Evolutionary conservation across 331 rosid genomes (phyloP), one percentile per base, ranked within the genome.

Genomic region (Malus hybrid): DNA sequence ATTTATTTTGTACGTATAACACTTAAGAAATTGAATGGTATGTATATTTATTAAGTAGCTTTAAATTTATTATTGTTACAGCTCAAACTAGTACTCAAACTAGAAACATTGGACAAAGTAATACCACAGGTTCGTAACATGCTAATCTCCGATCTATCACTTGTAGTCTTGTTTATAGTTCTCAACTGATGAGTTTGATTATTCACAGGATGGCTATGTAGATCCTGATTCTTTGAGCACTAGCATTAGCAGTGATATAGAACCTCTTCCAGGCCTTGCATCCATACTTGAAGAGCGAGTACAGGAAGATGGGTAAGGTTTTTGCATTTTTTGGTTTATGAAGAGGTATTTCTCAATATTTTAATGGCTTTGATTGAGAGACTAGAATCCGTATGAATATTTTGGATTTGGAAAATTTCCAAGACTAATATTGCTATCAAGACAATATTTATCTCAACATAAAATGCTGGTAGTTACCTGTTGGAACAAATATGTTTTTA

Each of bases 221-320:
- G 81, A 67, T 80, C 73, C 77, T 57, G 90, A 79, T 80, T 81
- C 88, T 33, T 57, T 76, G 68, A 82, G 79, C 46, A 60, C 44
- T 67, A 65, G 72, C 42, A 55, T 52, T 63, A 61, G 77, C 79
- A 73, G 50, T 56, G 57, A 56, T 39, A 91, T 93, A 24, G 89
- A 88, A 48, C 98, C 97, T 62, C 98, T 93, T 77, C 97, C 91
- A 16, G 97, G 98, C 55, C 98, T 93, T 76, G 93, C 86, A 75
- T 74, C 91, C 74, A 91, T 93, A 75, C 85, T 91, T 61, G 83
- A 87, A 79, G 96, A 91, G 85, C 84, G 91, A 72, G 78, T 79
- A 77, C 77, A 48, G 79, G 98, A 93, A 86, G 90, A 90, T 34
- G 97, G 97, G 97, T 92, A 87, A 88, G 20, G 74, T 32, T 13